Evolutionary conservation across 345 rosid species (phyloP), one percentile per base, ranked within the genome.

Genomic region (Jatropha curcas): DNA sequence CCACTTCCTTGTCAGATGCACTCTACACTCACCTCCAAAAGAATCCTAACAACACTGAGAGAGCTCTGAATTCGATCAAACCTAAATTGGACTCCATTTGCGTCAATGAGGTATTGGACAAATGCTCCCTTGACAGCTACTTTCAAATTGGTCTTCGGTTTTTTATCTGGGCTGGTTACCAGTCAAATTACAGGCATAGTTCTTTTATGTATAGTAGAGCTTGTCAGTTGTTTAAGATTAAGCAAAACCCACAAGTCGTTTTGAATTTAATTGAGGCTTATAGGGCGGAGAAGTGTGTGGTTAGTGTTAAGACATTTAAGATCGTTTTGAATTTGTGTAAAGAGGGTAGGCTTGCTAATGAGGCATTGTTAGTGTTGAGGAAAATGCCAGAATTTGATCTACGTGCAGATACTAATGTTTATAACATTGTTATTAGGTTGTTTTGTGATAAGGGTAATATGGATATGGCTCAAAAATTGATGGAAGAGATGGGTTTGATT

Each of bases 81-180:
- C 83, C 80, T 25, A 79, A 80, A 73, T 16, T 92, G 46, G 93
- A 89, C 52, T 43, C 89, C 4, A 56, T 66, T 57, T 89, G 84
- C 77, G 85, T 92, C 74, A 72, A 68, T 68, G 86, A 86, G 68
- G 97, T 94, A 20, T 57, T 90, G 4, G 64, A 34, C 59, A 88
- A 86, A 71, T 88, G 88, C 76, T 48, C 79, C 73, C 35, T 81
- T 45, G 45, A 73, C 9, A 79, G 59, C 67, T 82, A 86, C n/a
- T 71, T 80, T 65, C 80, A 76, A 3, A 45, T 68, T 81, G 97
- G 91, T 83, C 85, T 94, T 58, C 80, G 93, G 59, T 94, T 94
- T 71, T 92, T 92, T 60, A 58, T 94, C 11, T 90, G 93, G 98
- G 87, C 93, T 30, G 97, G 92, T 79, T 82, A 74, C 19, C 97